Conservation (phyloP, 2,329 filamentous ascomycete genomes). For the Penicillium aurantiogriseum region DNA sequence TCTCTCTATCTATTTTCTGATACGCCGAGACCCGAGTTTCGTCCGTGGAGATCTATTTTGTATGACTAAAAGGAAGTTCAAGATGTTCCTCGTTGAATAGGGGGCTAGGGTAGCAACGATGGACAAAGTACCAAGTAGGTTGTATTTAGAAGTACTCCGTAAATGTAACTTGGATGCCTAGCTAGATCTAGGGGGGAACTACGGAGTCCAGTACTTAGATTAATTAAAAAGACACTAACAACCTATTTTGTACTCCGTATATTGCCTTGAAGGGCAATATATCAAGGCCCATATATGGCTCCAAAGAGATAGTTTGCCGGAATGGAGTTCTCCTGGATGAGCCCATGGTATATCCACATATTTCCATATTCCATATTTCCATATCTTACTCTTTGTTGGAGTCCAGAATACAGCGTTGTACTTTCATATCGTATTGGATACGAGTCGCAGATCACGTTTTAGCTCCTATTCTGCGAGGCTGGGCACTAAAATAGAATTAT, state of each 20-base stretch:
- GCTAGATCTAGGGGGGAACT: not conserved
- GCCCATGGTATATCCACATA: conserved; percentile 4
- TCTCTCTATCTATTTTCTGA: not conserved
- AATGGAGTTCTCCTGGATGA: conserved; percentile 10
- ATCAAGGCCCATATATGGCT: not conserved
- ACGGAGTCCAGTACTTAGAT: not conserved
- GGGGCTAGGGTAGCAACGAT: not conserved
- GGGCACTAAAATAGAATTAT: not conserved
- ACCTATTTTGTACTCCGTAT: no score
- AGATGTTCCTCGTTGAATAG: conserved; percentile 8
- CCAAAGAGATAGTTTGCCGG: not conserved
- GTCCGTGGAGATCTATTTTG: conserved; percentile 7
- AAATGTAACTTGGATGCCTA: conserved; percentile 4
- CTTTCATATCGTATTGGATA: not conserved
- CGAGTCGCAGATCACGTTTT: not conserved
- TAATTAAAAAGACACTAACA: not conserved
- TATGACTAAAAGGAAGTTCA: conserved; percentile 14
- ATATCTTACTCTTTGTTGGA: not conserved
- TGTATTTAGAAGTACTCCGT: not conserved
- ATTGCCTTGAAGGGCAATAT: not conserved
- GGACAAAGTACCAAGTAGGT: not conserved
- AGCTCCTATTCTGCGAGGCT: not conserved
- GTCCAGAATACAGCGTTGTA: not conserved
- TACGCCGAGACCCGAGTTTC: conserved; percentile 15
- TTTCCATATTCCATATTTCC: not conserved